Conservation (phyloP, 495 filamentous ascomycete species). For the Talaromyces adpressus region DNA sequence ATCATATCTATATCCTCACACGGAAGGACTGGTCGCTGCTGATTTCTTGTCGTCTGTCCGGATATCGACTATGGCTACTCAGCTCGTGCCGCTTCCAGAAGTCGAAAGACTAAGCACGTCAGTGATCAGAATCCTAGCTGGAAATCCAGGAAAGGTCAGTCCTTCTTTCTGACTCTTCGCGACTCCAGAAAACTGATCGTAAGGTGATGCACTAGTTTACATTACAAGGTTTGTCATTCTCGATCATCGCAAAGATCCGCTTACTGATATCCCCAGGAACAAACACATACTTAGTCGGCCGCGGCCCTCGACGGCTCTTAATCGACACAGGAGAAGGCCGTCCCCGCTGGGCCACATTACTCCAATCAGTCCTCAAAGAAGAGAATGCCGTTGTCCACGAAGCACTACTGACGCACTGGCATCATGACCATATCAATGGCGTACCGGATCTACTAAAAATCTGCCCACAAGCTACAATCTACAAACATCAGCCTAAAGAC, state of each 20-base stretch:
- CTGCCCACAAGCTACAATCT: conserved; percentile 48
- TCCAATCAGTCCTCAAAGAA: conserved; percentile 54
- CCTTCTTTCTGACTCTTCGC: too few relatives aligned
- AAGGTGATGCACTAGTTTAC: conserved; percentile 33
- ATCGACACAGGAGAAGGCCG: conserved; percentile 76
- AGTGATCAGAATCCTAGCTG: conserved; percentile 69
- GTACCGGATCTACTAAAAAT: conserved; percentile 55
- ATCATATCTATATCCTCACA: not conserved
- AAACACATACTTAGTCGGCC: conserved; percentile 83
- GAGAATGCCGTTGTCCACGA: conserved; percentile 59
- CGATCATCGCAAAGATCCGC: not conserved
- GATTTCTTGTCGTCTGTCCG: not conserved
- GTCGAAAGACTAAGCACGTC: conserved; percentile 57
- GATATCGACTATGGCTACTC: conserved; percentile 33
- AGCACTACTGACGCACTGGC: conserved; percentile 83
- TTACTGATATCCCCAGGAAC: conserved; percentile 45
- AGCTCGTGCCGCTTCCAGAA: conserved; percentile 50
- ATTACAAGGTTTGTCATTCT: conserved; percentile 36
- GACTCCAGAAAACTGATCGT: not conserved
- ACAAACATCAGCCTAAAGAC: conserved; percentile 41
- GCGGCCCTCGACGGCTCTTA: conserved; percentile 56
- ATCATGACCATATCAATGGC: conserved; percentile 77
- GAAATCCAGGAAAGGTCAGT: conserved; percentile 70
- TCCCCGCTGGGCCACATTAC: conserved; percentile 48
- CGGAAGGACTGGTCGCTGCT: not conserved